Conservation (phyloP, 768 basidiomycete species). For the Boletus coccyginus region DNA sequence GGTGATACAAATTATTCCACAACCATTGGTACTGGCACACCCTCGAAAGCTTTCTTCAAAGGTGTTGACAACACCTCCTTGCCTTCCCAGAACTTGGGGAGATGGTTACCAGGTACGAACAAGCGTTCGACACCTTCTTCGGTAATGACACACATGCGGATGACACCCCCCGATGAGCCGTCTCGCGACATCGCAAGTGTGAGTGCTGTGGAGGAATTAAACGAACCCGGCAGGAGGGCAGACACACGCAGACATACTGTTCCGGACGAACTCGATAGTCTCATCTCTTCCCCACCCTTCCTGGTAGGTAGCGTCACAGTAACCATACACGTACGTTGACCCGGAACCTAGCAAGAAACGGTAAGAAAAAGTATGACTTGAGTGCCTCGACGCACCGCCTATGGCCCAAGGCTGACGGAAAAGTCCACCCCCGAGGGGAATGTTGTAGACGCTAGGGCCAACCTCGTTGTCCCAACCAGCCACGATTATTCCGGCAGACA, state of each 20-base stretch:
- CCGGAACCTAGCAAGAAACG: slow-evolving; percentile 65
- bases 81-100: slow-evolving; percentile 90
- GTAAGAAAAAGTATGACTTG: neutral
- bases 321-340: slow-evolving; percentile 97
- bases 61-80: slow-evolving; percentile 59
- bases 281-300: slow-evolving; percentile 90
- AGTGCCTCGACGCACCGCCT: slow-evolving; percentile 59
- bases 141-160: slow-evolving; percentile 96
- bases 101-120: slow-evolving; percentile 87
- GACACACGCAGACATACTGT: slow-evolving; percentile 61
- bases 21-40: slow-evolving; percentile 39
- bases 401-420: slow-evolving; percentile 99
- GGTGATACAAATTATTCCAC: slow-evolving; percentile 35
- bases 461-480: slow-evolving; percentile 94
- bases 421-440: slow-evolving; percentile 93
- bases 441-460: slow-evolving; percentile 94
- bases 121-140: slow-evolving; percentile 87
- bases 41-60: slow-evolving; percentile 17
- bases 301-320: slow-evolving; percentile 96
- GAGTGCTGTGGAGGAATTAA: slow-evolving; percentile 56
- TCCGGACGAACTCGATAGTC: slow-evolving; percentile 92
- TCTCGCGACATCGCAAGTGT: slow-evolving; percentile 96
- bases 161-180: slow-evolving; percentile 95
- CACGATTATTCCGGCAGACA: slow-evolving; percentile 94
- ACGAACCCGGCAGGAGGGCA: neutral